Evolutionary conservation across 495 filamentous ascomycete species (phyloP).

Genomic region (Penicillium dipodomyicola): DNA sequence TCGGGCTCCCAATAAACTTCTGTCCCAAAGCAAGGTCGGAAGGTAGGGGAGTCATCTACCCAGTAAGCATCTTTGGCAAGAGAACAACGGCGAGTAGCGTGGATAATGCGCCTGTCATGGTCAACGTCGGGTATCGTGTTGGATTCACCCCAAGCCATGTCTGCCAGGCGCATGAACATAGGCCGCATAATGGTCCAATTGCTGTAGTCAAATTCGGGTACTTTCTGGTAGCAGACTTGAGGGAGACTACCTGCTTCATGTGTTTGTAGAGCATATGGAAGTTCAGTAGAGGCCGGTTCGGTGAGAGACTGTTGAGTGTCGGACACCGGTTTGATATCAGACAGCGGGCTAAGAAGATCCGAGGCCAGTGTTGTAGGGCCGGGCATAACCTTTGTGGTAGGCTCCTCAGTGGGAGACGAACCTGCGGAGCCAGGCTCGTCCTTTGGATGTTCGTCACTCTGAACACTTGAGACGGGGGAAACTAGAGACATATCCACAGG

Average conservation of each 20-base stretch:
- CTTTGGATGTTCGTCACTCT: neutral
- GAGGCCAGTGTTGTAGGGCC: neutral
- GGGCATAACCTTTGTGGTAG: no score
- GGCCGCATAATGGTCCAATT: conserved; percentile 12
- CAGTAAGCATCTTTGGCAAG: conserved; percentile 1
- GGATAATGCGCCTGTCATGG: neutral
- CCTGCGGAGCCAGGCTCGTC: neutral
- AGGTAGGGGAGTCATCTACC: conserved; percentile 4
- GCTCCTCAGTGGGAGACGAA: neutral
- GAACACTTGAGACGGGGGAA: neutral
- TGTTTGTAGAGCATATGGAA: neutral
- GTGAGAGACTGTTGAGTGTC: neutral
- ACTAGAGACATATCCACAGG: neutral
- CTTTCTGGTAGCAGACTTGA: conserved; percentile 1
- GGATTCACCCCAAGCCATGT: conserved; percentile 13
- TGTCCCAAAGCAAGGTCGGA: conserved; percentile 8
- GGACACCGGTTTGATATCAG: neutral
- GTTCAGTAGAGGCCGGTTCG: neutral
- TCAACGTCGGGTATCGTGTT: conserved; percentile 10
- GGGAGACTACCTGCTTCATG: neutral
- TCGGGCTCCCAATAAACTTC: conserved; percentile 1
- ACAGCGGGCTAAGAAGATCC: neutral
- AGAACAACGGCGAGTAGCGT: conserved; percentile 9
- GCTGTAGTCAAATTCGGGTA: neutral
- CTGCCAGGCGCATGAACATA: conserved; percentile 11